Evolutionary conservation across 768 basidiomycete genomes (phyloP).

Genomic region (Rossbeevera mucosa): DNA sequence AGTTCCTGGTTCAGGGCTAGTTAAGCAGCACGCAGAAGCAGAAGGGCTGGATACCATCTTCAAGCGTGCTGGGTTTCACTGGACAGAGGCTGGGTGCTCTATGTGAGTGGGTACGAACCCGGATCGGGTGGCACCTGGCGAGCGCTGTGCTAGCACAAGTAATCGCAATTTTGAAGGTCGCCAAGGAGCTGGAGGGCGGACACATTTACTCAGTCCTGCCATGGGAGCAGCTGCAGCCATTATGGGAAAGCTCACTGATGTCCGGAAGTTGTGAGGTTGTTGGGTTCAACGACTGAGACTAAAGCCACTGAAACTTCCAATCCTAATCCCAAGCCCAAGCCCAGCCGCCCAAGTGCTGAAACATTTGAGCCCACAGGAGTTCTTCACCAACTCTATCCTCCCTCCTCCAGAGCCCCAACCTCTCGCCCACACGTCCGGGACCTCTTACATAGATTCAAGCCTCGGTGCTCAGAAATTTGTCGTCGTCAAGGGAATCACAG

Average conservation of each 20-base stretch:
- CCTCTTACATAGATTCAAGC: slow-evolving; percentile 32
- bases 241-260: slow-evolving; percentile 80
- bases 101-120: slow-evolving; percentile 98
- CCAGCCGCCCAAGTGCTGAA: slow-evolving; percentile 67
- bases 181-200: slow-evolving; percentile 82
- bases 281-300: slow-evolving; percentile 44
- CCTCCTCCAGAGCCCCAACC: slow-evolving; percentile 49
- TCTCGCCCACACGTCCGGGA: slow-evolving; percentile 30
- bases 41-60: slow-evolving; percentile 85
- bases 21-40: slow-evolving; percentile 87
- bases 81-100: slow-evolving; percentile 93
- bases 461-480: slow-evolving; percentile 59
- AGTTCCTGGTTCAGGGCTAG: slow-evolving; percentile 85
- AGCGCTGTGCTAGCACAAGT: slow-evolving; percentile 87
- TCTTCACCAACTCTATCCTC: slow-evolving; percentile 65
- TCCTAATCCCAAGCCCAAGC: too few species aligned
- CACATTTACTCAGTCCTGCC: slow-evolving; percentile 84
- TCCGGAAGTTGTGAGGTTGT: slow-evolving; percentile 72
- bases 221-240: slow-evolving; percentile 92
- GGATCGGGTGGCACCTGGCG: slow-evolving; percentile 77
- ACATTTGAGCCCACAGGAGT: slow-evolving; percentile 65
- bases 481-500: slow-evolving; percentile 67
- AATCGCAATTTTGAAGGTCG: slow-evolving; percentile 94
- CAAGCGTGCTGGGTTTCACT: slow-evolving; percentile 89
- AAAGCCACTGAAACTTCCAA: slow-evolving; percentile 37